phyloP scores from a whole-genome alignment of 2,329 filamentous ascomycete species.

The Penicillium aurantiogriseum region DNA sequence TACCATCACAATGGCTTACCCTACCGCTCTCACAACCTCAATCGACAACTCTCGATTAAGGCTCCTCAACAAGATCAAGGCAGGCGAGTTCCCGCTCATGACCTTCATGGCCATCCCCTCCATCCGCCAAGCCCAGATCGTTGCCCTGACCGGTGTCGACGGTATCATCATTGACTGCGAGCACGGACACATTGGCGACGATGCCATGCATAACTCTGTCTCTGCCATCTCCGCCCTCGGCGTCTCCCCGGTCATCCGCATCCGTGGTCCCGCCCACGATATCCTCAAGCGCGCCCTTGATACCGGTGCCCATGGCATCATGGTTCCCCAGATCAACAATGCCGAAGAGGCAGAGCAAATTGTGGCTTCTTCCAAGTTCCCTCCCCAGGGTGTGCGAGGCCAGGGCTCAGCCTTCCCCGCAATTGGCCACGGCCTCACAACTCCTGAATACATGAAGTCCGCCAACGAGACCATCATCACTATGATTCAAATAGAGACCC shows the following conservation, averaged over 20 bases:
- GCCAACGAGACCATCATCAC: slow-evolving; percentile 38
- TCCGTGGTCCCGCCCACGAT: slow-evolving; percentile 22
- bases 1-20: slow-evolving; percentile 20
- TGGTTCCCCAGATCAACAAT: slow-evolving; percentile 44
- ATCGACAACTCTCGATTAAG: slow-evolving; percentile 45
- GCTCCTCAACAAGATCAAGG: slow-evolving; percentile 46
- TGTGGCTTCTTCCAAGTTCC: slow-evolving; percentile 30
- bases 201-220: slow-evolving; percentile 30
- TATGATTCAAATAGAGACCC: slow-evolving; percentile 43
- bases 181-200: slow-evolving; percentile 30
- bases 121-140: slow-evolving; percentile 50
- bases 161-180: slow-evolving; percentile 57
- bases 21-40: slow-evolving; percentile 32
- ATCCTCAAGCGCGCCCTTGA: slow-evolving; percentile 28
- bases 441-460: slow-evolving; percentile 33
- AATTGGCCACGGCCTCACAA: slow-evolving; percentile 34
- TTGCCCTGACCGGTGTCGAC: slow-evolving; percentile 65
- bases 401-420: slow-evolving; percentile 31
- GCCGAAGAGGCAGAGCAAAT: slow-evolving; percentile 46
- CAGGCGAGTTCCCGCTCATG: slow-evolving; percentile 45
- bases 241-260: slow-evolving; percentile 26
- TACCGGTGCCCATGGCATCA: slow-evolving; percentile 47
- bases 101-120: slow-evolving; percentile 53
- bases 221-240: slow-evolving; percentile 27
- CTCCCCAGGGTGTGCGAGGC: slow-evolving; percentile 30